Conservation (phyloP, 768 basidiomycete species). For the Rhizopogon vulgaris region DNA sequence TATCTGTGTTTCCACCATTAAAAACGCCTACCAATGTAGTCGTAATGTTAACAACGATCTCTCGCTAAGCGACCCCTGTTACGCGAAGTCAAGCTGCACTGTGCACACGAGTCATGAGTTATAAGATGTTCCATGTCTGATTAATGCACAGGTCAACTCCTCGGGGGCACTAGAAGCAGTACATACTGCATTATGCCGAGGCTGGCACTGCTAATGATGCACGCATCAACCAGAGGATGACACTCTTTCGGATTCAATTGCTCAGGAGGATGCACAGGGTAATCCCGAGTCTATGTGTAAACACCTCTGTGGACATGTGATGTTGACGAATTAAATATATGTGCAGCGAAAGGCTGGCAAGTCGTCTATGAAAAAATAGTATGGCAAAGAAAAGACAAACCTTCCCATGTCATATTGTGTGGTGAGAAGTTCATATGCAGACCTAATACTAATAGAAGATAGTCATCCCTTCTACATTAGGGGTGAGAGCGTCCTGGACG, state of each 20-base stretch:
- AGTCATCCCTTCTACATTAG: no score
- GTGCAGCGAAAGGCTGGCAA: not conserved
- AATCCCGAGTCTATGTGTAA: not conserved
- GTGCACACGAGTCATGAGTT: no score
- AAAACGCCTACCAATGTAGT: no score
- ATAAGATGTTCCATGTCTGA: not conserved
- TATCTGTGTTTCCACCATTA: no score
- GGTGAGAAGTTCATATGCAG: no score
- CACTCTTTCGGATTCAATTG: not conserved
- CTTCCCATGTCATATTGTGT: no score
- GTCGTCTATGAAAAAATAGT: not conserved
- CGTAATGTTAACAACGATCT: no score
- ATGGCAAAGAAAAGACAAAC: not conserved
- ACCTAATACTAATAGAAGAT: no score
- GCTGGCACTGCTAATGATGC: not conserved
- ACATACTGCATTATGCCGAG: not conserved
- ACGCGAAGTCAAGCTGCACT: no score
- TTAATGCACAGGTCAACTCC: not conserved
- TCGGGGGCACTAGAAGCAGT: not conserved
- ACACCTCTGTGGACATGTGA: not conserved
- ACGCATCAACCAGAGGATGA: not conserved
- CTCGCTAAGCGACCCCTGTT: no score
- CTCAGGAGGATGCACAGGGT: not conserved
- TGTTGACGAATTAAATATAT: not conserved
- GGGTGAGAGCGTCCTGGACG: not conserved